These are phyloP conservation scores for Batrachochytrium dendrobatidis DNA, from an alignment of 371 early-diverging fungal genomes.

Conservation along the genomic window DNA sequence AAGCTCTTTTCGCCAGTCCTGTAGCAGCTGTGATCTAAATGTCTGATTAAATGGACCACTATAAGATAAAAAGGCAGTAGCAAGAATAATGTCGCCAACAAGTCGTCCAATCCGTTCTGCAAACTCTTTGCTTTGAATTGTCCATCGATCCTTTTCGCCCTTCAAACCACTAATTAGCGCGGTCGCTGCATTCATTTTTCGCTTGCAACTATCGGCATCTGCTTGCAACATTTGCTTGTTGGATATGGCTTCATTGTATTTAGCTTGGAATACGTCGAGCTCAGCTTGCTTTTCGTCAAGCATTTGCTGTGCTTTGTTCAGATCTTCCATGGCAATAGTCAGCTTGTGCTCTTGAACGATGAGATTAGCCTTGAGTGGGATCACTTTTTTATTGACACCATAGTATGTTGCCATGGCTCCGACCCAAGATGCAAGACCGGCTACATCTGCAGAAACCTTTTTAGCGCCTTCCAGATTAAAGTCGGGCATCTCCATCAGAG, in stretches of 20 bases:
- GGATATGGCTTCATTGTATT: slow-evolving; percentile 48
- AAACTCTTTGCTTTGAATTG: slow-evolving; percentile 51
- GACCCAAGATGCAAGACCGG: slow-evolving; percentile 54
- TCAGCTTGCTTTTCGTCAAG: slow-evolving; percentile 58
- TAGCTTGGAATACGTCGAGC: slow-evolving; percentile 48
- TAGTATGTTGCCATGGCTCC: slow-evolving; percentile 53
- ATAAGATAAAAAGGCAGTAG: slow-evolving; percentile 51
- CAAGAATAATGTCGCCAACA: slow-evolving; percentile 52
- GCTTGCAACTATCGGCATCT: slow-evolving; percentile 52
- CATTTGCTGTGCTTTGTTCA: slow-evolving; percentile 43
- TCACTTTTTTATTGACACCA: slow-evolving; percentile 54
- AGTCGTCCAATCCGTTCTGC: slow-evolving; percentile 46
- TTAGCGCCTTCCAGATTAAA: slow-evolving; percentile 59
- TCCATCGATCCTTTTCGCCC: slow-evolving; percentile 59
- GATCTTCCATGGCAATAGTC: slow-evolving; percentile 43
- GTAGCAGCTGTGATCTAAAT: slow-evolving; percentile 42
- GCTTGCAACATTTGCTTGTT: slow-evolving; percentile 51
- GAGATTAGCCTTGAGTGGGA: slow-evolving; percentile 55
- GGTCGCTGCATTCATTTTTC: slow-evolving; percentile 56
- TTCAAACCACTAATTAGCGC: slow-evolving; percentile 50
- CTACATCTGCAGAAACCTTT: slow-evolving; percentile 60
- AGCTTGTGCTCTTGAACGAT: slow-evolving; percentile 51
- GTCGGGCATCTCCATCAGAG: slow-evolving; percentile 53
- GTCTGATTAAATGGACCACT: slow-evolving; percentile 54
- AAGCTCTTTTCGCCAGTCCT: slow-evolving; percentile 48